Evolutionary conservation across 73 alveolate genomes (phyloP).

Genomic region (Paraurostyla sp.): DNA sequence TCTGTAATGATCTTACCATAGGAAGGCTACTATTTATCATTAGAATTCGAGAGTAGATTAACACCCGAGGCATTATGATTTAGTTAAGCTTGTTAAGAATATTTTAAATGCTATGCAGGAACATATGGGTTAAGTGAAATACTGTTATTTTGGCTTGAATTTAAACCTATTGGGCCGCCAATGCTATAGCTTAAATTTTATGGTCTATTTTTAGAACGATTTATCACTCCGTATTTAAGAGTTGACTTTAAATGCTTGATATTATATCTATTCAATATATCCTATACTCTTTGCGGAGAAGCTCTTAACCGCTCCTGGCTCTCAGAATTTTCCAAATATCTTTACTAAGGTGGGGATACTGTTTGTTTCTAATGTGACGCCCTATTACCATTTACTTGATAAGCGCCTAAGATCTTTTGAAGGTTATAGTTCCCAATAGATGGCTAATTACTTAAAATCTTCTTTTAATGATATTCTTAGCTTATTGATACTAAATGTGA

Average conservation of each 20-base stretch:
- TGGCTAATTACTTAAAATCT: slow-evolving; percentile 33
- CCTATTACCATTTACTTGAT: slow-evolving; percentile 3
- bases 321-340: not conserved
- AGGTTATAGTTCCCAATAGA: slow-evolving; percentile 19
- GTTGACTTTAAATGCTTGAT: not conserved
- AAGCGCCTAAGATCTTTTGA: slow-evolving; percentile 10
- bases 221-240: slow-evolving; percentile 7
- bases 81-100: not conserved
- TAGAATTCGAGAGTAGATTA: not conserved
- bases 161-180: too few relatives aligned
- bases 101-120: not conserved
- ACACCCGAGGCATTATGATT: not conserved
- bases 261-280: slow-evolving; percentile 21
- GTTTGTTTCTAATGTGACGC: not conserved
- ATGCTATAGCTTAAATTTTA: too few relatives aligned
- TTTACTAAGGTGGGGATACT: slow-evolving; percentile 3
- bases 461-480: not conserved
- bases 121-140: not conserved
- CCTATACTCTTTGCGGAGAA: slow-evolving; percentile 34
- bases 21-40: not conserved
- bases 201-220: slow-evolving; percentile 17
- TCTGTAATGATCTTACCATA: not conserved
- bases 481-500: slow-evolving; percentile 23
- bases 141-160: not conserved
- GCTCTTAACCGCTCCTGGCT: slow-evolving; percentile 28